Evolutionary conservation across 352 stramenopile species (phyloP), one percentile per base, ranked within the genome.

Genomic region (Globisporangium solare): DNA sequence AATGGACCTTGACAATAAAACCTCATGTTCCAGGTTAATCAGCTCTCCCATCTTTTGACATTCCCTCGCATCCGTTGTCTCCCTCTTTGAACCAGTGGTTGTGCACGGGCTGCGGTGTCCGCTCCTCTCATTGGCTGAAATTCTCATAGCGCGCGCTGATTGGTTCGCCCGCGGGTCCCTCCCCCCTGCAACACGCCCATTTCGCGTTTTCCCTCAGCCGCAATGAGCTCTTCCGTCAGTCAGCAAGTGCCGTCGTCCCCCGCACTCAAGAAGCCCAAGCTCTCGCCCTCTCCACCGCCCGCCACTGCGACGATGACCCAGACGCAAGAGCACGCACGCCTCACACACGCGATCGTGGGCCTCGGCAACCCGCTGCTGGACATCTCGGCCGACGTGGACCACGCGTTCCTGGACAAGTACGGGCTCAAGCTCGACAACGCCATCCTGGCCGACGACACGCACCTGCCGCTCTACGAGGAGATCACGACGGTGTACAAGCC

Each of bases 321-420:
- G 27, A 35, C 27, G 27, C 3, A 11, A n/a, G 49, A 70, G 43
- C 70, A 85, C 65, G 65, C 73, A 47, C 67, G 79, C 54, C 70
- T 90, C 51, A 86, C 76, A 53, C 72, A 81, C 63, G 70, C 74
- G 63, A 92, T 94, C 63, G 82, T 99, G 47, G 97, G 97, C 27
- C 97, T 99, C 58, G 97, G 97, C 66, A 99, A 99, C 76, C 97
- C 97, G 54, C 78, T 99, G 57, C 89, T 99, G 56, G 97, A 99
- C 81, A 99, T 99, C 70, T 95, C 79, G 55, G 94, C 90, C 49
- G 86, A 98, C 39, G 95, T 99, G 39, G 81, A 86, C 53, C 71
- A 97, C 56, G 91, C 90, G 41, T 82, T 99, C 45, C 83, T 99
- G 32, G 76, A 95, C 51, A 99, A 99, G 78, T 99, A 99, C 73